Percentiles rank a stretch among this genome's conserved stretches.
These are phyloP conservation scores for Colletotrichum acutatum DNA, from an alignment of 2,329 filamentous ascomycete genomes.

Conservation along the genomic window DNA sequence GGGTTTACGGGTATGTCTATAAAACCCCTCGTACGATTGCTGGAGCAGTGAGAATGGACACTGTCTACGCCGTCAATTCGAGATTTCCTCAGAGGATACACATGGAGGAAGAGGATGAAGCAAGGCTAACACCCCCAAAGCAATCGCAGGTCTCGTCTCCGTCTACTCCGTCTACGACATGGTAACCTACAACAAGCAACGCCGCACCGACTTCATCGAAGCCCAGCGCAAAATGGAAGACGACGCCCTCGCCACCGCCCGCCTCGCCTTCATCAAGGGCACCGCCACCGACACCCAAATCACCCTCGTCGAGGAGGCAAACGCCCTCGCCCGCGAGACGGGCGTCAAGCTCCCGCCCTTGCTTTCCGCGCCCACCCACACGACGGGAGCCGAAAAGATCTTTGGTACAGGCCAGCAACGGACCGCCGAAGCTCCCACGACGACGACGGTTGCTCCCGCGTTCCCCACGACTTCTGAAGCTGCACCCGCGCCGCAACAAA, in stretches of 20 bases:
- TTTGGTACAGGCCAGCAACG: slow-evolving; percentile 44
- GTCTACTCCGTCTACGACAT: slow-evolving; percentile 71
- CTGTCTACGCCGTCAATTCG: too few species aligned
- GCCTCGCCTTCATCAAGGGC: slow-evolving; percentile 69
- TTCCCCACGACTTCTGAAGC: slow-evolving; percentile 33
- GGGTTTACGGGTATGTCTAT: slow-evolving; percentile 62
- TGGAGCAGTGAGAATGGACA: too few species aligned
- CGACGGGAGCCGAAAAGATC: slow-evolving; percentile 34
- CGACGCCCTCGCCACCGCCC: slow-evolving; percentile 66
- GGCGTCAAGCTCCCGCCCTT: slow-evolving; percentile 62
- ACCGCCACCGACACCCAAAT: slow-evolving; percentile 67
- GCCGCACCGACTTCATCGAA: slow-evolving; percentile 67
- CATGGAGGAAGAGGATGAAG: neutral
- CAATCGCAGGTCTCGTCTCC: slow-evolving; percentile 65
- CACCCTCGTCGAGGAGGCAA: slow-evolving; percentile 66
- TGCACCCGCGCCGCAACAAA: slow-evolving; percentile 11
- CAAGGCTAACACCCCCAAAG: slow-evolving; percentile 45
- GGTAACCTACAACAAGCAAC: slow-evolving; percentile 69
- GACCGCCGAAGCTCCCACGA: slow-evolving; percentile 31
- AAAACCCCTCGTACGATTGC: neutral
- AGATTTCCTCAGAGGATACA: too few species aligned
- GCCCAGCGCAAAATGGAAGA: slow-evolving; percentile 64
- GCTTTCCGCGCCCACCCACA: slow-evolving; percentile 54
- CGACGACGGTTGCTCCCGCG: slow-evolving; percentile 36
- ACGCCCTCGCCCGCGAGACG: slow-evolving; percentile 56